Evolutionary conservation across 805 yeast species (phyloP).

Genomic region (Spathaspora arborariae): DNA sequence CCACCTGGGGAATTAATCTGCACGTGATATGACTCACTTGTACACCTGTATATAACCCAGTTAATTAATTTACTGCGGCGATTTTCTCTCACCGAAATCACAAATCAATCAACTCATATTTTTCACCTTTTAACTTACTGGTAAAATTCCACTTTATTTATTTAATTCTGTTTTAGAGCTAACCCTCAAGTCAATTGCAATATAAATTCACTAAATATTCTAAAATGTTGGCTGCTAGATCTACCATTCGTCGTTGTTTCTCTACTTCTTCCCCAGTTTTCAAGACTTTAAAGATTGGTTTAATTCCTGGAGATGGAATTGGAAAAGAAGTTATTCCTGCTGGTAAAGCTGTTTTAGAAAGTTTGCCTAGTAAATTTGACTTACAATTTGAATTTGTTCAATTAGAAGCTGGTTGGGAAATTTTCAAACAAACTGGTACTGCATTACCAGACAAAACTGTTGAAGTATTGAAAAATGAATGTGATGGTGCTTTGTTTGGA

Average conservation of each 20-base stretch:
- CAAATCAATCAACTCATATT: background rate
- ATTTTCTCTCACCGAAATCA: too few species aligned
- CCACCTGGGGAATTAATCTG: background rate
- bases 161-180: background rate
- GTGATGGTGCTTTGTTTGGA: constrained; percentile 97
- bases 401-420: constrained; percentile 91
- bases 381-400: constrained; percentile 82
- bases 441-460: constrained; percentile 95
- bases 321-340: constrained; percentile 98
- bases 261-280: constrained; percentile 27
- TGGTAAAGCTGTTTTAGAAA: constrained; percentile 82
- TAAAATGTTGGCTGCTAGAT: constrained; percentile 18
- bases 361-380: constrained; percentile 70
- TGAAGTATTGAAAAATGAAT: constrained; percentile 64
- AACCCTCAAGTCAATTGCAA: background rate
- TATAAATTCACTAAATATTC: background rate
- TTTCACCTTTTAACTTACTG: background rate
- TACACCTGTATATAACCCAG: background rate
- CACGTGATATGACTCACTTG: constrained; percentile 10
- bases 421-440: constrained; percentile 89
- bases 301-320: constrained; percentile 98
- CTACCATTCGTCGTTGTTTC: constrained; percentile 26
- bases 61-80: background rate
- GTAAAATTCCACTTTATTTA: background rate
- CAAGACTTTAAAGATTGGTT: constrained; percentile 45